These are phyloP conservation scores for Selaginella tamariscina DNA, from an alignment of 75 land plant genomes.

Conservation along the genomic window DNA sequence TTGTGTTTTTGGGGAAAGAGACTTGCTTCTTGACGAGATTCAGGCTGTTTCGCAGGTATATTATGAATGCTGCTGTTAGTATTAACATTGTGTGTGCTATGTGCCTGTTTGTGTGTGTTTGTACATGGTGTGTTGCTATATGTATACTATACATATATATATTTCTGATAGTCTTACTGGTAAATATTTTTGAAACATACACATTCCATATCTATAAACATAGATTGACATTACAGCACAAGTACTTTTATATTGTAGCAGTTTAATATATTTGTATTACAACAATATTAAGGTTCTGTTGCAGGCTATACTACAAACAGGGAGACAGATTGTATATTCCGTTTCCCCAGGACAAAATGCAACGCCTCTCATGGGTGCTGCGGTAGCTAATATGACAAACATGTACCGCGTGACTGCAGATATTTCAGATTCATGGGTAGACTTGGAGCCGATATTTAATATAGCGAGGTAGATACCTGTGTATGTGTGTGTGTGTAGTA, in stretches of 20 bases:
- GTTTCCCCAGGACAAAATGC: background rate
- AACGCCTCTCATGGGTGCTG: background rate
- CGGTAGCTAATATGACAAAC: slow-evolving; percentile 1
- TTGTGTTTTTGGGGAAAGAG: background rate
- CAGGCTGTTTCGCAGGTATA: background rate
- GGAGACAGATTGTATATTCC: slow-evolving; percentile 4
- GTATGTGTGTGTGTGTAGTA: no score
- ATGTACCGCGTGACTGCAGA: slow-evolving; percentile 3
- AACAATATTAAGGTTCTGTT: background rate
- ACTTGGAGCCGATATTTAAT: background rate
- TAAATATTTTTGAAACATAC: no score
- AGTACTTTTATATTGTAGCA: no score
- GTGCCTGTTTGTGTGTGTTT: no score
- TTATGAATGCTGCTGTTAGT: background rate
- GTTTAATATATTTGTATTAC: no score
- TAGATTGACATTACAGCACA: no score
- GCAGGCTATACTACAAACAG: background rate
- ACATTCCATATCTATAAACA: no score
- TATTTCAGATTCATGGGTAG: slow-evolving; percentile 3
- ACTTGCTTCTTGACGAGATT: background rate
- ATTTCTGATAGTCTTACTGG: no score
- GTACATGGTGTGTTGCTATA: no score
- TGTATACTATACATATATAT: no score
- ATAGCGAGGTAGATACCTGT: slow-evolving; percentile 6
- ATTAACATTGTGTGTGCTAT: background rate